Evolutionary conservation across 2,329 filamentous ascomycete species (phyloP).

Genomic region (Aspergillus tamarii): DNA sequence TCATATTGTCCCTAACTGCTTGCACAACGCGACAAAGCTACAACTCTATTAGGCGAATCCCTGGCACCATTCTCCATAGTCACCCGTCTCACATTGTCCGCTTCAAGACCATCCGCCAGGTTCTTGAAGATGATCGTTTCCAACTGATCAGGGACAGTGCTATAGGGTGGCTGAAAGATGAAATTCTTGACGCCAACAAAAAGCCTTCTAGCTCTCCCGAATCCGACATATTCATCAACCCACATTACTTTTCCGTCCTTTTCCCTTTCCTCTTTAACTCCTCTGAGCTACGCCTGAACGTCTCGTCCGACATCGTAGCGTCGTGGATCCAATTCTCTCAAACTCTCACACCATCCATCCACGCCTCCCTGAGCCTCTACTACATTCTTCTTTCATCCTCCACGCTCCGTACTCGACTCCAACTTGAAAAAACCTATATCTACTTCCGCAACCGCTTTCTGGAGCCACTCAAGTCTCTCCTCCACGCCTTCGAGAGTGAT

Average conservation of each 20-base stretch:
- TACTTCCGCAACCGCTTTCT: conserved; percentile 39
- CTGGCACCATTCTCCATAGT: conserved; percentile 49
- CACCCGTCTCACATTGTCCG: conserved; percentile 57
- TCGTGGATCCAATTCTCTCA: conserved; percentile 56
- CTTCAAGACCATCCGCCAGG: conserved; percentile 58
- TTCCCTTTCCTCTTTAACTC: conserved; percentile 58
- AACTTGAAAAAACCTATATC: conserved; percentile 43
- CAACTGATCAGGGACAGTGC: conserved; percentile 60
- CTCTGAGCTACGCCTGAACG: conserved; percentile 43
- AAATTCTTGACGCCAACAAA: conserved; percentile 54
- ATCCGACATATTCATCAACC: conserved; percentile 37
- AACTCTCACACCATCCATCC: conserved; percentile 51
- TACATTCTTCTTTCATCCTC: conserved; percentile 58
- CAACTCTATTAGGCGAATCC: conserved; percentile 41
- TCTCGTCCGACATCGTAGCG: conserved; percentile 40
- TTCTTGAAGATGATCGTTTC: conserved; percentile 58
- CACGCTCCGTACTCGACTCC: conserved; percentile 51
- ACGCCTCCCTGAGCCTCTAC: conserved; percentile 62
- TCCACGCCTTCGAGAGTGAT: conserved; percentile 37
- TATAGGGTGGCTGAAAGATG: conserved; percentile 64
- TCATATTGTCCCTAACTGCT: conserved; percentile 52
- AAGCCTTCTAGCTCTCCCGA: conserved; percentile 17
- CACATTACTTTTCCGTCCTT: conserved; percentile 44
- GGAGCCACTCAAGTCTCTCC: conserved; percentile 35
- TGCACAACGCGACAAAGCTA: conserved; percentile 42